Percentiles rank a stretch among this genome's conserved stretches.
Conservation (phyloP, 1,284 basidiomycete genomes). For the Rhodotorula glutinis region DNA sequence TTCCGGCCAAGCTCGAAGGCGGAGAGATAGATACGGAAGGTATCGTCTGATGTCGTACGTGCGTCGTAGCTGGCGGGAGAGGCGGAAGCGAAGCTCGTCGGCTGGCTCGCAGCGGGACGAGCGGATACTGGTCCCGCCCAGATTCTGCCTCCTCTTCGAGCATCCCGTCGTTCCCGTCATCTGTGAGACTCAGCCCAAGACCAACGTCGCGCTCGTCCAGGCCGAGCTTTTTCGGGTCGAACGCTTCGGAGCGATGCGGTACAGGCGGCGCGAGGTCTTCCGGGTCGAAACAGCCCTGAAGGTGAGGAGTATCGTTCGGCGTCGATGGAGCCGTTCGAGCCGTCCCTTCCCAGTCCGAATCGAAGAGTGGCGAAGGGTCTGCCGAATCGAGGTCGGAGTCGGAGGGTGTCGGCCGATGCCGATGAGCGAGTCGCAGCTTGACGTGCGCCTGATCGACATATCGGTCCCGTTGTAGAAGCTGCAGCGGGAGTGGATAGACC, state of each 20-base stretch:
- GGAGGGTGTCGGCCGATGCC: not conserved
- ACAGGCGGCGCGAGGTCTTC: constrained; percentile 14
- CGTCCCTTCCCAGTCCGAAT: constrained; percentile 4
- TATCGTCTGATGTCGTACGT: constrained; percentile 9
- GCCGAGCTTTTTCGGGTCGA: constrained; percentile 1
- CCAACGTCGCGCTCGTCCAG: constrained; percentile 9
- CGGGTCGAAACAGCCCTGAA: constrained; percentile 18
- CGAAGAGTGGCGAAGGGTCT: constrained; percentile 26
- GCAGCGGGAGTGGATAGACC: constrained; percentile 23
- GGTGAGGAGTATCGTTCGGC: constrained; percentile 26
- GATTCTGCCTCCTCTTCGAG: no score
- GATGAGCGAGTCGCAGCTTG: constrained; percentile 6
- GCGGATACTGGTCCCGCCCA: constrained; percentile 11
- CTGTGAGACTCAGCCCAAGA: no score
- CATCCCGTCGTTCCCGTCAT: no score
- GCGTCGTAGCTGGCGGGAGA: no score
- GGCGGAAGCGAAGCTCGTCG: constrained; percentile 18
- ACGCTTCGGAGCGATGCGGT: constrained; percentile 5
- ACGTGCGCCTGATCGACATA: constrained; percentile 8
- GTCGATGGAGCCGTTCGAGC: constrained; percentile 24
- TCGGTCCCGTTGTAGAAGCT: constrained; percentile 10
- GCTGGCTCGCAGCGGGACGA: constrained; percentile 10
- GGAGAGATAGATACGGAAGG: constrained; percentile 33
- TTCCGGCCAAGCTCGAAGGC: not conserved
- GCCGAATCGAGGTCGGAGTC: constrained; percentile 19